Evolutionary conservation across 495 filamentous ascomycete species (phyloP).

Genomic region (Halenospora varia): DNA sequence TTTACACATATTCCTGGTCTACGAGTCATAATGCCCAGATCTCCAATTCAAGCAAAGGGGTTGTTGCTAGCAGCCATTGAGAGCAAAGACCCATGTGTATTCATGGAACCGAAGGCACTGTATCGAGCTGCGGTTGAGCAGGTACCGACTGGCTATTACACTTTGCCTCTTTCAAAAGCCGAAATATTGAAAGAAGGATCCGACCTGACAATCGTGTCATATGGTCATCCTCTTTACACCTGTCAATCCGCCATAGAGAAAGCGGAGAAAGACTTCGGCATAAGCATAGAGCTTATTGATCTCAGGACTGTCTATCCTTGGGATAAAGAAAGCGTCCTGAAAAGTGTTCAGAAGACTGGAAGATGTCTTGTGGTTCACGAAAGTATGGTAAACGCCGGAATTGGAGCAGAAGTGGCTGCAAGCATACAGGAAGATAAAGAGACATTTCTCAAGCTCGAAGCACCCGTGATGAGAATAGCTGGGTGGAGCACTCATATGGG

Average conservation of each 20-base stretch:
- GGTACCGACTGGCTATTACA: constrained; percentile 79
- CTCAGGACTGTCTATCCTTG: constrained; percentile 90
- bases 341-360: constrained; percentile 87
- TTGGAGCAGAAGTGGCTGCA: constrained; percentile 90
- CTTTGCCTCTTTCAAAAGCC: constrained; percentile 81
- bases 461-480: constrained; percentile 86
- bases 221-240: constrained; percentile 88
- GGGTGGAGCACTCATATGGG: constrained; percentile 90
- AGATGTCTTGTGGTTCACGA: constrained; percentile 92
- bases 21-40: constrained; percentile 84
- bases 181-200: constrained; percentile 82
- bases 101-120: constrained; percentile 95
- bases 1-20: constrained; percentile 92
- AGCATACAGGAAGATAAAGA: constrained; percentile 79
- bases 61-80: constrained; percentile 77
- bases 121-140: constrained; percentile 96
- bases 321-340: constrained; percentile 80
- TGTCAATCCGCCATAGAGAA: constrained; percentile 76
- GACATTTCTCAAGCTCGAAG: constrained; percentile 83
- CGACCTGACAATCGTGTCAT: constrained; percentile 84
- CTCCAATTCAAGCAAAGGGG: constrained; percentile 89
- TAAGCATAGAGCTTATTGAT: constrained; percentile 86
- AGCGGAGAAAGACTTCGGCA: constrained; percentile 75
- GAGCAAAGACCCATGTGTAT: constrained; percentile 85
- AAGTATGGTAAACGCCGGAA: constrained; percentile 89